A percentile compares a stretch with the other conserved stretches of the same genome.
phyloP scores from a whole-genome alignment of 2,329 filamentous ascomycete genomes.

The Cladosporium sp. region DNA sequence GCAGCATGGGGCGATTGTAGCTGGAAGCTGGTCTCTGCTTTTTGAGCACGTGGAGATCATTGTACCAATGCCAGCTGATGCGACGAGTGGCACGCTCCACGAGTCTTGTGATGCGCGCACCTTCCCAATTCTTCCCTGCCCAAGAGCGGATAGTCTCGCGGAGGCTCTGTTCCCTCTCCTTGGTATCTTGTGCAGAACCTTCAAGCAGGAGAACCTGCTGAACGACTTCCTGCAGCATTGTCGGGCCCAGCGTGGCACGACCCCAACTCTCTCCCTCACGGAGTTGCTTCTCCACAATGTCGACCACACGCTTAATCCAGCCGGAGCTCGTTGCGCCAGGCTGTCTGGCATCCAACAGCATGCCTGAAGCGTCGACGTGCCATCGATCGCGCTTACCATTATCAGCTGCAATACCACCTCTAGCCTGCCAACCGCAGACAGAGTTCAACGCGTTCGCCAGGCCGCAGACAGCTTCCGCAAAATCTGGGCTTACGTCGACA shows the following conservation, averaged over 20 bases:
- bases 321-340: conserved; percentile 62
- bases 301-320: conserved; percentile 84
- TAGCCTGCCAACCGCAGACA: conserved; percentile 88
- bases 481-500: conserved; percentile 87
- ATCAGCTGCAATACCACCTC: conserved; percentile 78
- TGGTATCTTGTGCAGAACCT: conserved; percentile 25
- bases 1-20: conserved; percentile 72
- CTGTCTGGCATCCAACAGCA: conserved; percentile 69
- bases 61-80: conserved; percentile 82
- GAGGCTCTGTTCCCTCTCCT: conserved; percentile 36
- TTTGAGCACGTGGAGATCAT: conserved; percentile 67
- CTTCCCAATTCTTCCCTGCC: conserved; percentile 80
- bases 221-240: conserved; percentile 38
- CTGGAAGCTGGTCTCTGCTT: conserved; percentile 52
- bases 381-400: conserved; percentile 76
- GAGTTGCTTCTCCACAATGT: conserved; percentile 86
- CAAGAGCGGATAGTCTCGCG: conserved; percentile 43
- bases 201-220: conserved; percentile 43
- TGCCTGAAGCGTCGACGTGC: conserved; percentile 84
- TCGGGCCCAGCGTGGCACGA: conserved; percentile 56
- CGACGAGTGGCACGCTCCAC: conserved; percentile 78
- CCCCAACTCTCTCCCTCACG: conserved; percentile 86
- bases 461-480: conserved; percentile 94
- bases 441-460: conserved; percentile 93
- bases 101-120: conserved; percentile 75